These are phyloP conservation scores for Apiotrichum brassicae DNA, from an alignment of 1,284 basidiomycete genomes.

Conservation along the genomic window DNA sequence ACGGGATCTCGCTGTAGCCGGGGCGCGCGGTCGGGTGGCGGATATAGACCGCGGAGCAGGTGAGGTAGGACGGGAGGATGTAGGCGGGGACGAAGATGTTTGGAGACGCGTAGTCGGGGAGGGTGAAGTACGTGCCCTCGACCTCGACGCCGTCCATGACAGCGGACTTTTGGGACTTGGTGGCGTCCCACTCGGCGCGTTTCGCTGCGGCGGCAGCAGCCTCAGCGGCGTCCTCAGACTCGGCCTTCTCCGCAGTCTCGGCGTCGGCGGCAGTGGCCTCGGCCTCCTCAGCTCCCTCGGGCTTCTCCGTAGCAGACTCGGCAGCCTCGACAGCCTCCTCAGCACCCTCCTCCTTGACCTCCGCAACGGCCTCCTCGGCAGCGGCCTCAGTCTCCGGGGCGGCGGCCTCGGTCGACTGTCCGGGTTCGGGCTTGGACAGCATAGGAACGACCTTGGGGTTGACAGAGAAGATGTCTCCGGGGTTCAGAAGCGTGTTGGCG, in stretches of 20 bases:
- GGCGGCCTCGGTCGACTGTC: constrained; percentile 17
- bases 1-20: constrained; percentile 85
- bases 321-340: constrained; percentile 8
- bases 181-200: background rate
- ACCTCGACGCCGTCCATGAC: background rate
- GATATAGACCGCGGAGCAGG: constrained; percentile 89
- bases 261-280: constrained; percentile 11
- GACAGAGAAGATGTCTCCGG: constrained; percentile 90
- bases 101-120: constrained; percentile 81
- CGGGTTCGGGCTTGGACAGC: constrained; percentile 44
- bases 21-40: constrained; percentile 92
- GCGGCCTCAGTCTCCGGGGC: constrained; percentile 5
- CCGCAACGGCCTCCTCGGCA: constrained; percentile 6
- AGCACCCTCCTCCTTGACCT: constrained; percentile 8
- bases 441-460: constrained; percentile 75
- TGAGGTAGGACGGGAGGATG: constrained; percentile 81
- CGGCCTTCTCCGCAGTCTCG: constrained; percentile 8
- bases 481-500: constrained; percentile 82
- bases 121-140: constrained; percentile 56
- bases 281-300: no score
- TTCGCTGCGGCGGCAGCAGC: background rate
- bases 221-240: background rate
- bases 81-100: constrained; percentile 95
- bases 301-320: constrained; percentile 7
- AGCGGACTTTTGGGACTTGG: background rate